Evolutionary conservation across 345 rosid genomes (phyloP), one percentile per base, ranked within the genome.

Genomic region (Eucalyptus erythrocorys): DNA sequence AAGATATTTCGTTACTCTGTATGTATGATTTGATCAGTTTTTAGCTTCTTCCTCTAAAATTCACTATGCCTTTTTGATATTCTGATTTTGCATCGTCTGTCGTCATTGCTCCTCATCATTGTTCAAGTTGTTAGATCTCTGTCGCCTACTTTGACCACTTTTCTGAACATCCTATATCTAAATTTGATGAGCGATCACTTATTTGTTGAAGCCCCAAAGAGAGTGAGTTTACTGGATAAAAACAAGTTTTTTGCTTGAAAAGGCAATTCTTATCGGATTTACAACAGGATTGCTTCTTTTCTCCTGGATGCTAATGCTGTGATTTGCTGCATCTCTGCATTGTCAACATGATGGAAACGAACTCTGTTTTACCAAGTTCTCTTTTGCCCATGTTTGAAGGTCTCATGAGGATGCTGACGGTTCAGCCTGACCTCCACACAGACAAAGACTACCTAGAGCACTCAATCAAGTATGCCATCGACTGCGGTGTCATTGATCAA

Each of bases 401-500:
- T 89, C 94, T 96, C 27, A 91, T 96, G 93, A 94, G 98, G 95
- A 97, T 95, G 99, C 92, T 97, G 91, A 91, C 98, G 10, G 92
- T 94, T 89, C 96, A 96, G 90, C 94, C 96, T 64, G 92, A 94
- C 87, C 96, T 93, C 85, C 89, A 95, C 47, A 92, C 94, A 53
- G 97, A 96, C 85, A 93, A 93, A 93, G 95, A 91, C 87, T 96
- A 94, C 93, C 80, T 97, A 91, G 95, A 92, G 71, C 94, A 90
- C 51, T 86, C 96, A 17, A 91, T 93, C 89, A 92, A 92, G 89
- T 96, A 95, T 90, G 99, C 98, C 37, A 95, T 96, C 81, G 92
- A 95, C 89, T 95, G 98, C 89, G 99, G 98, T 30, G 96, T 96
- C 89, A 90, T 93, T 85, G 99, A 97, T 88, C 99, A 97, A 86